phyloP scores from a whole-genome alignment of 2,329 filamentous ascomycete genomes.

The Conoideocrella luteorostrata region DNA sequence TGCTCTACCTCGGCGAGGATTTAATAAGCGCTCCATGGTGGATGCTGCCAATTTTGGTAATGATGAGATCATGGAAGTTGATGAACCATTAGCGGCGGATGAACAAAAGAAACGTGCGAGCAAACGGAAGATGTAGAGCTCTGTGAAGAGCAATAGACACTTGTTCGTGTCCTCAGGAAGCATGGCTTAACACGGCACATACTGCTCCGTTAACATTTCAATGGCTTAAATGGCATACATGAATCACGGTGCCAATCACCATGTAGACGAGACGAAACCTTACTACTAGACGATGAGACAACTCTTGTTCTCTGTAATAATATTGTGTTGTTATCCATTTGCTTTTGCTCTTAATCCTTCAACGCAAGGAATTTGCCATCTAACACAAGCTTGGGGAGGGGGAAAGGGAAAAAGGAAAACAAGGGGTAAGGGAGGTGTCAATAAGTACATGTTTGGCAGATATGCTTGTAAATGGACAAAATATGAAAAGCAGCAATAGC shows the following conservation, averaged over 20 bases:
- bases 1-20: slow-evolving; percentile 17
- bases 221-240: no score
- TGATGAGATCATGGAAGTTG: slow-evolving; percentile 50
- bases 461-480: not conserved
- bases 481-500: not conserved
- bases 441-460: not conserved
- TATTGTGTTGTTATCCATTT: not conserved
- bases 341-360: not conserved
- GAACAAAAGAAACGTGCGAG: slow-evolving; percentile 45
- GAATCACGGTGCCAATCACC: slow-evolving; percentile 16
- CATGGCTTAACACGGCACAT: no score
- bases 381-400: not conserved
- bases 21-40: slow-evolving; percentile 32
- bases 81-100: slow-evolving; percentile 41
- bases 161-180: not conserved
- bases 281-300: slow-evolving; percentile 16
- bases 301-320: slow-evolving; percentile 3
- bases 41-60: slow-evolving; percentile 36
- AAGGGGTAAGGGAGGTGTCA: no score
- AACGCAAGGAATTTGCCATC: not conserved
- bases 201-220: no score
- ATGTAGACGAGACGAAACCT: slow-evolving; percentile 22
- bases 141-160: not conserved
- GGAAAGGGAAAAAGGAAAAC: not conserved
- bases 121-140: slow-evolving; percentile 45